A percentile compares a stretch with the other conserved stretches of the same genome.
Conservation (phyloP, 805 yeast genomes). For the Starmera dryadoides region DNA sequence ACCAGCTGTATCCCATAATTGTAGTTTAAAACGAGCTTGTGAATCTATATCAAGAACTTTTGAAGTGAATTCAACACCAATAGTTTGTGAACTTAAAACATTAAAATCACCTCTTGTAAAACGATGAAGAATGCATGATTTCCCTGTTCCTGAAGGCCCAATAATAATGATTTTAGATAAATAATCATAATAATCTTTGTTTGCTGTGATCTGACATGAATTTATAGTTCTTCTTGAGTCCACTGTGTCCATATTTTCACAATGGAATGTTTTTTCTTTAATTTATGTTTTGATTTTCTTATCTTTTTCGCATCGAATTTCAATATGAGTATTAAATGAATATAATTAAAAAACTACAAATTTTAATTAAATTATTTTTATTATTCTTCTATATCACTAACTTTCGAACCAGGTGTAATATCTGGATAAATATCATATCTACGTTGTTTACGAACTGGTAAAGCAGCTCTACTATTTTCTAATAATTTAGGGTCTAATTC, state of each 20-base stretch:
- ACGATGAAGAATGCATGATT: slow-evolving; percentile 33
- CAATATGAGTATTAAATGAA: no score
- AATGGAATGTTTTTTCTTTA: no score
- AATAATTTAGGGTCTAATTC: slow-evolving; percentile 54
- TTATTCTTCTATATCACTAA: no score
- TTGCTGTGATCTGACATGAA: neutral
- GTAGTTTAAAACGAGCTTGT: slow-evolving; percentile 12
- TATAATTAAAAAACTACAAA: no score
- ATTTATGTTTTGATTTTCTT: no score
- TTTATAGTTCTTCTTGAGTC: neutral
- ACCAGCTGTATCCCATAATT: slow-evolving; percentile 32
- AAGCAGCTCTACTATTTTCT: slow-evolving; percentile 46
- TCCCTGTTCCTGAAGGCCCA: slow-evolving; percentile 37
- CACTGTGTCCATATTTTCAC: neutral
- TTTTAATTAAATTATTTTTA: no score
- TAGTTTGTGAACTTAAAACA: slow-evolving; percentile 23
- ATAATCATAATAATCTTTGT: slow-evolving; percentile 24
- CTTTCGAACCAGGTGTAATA: slow-evolving; percentile 23
- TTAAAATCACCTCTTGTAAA: slow-evolving; percentile 21
- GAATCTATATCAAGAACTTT: slow-evolving; percentile 19
- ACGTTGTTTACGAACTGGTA: slow-evolving; percentile 63
- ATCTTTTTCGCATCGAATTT: no score
- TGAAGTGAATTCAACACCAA: slow-evolving; percentile 34
- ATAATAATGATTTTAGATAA: slow-evolving; percentile 33
- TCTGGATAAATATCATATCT: slow-evolving; percentile 45